Percentiles rank a stretch among this genome's conserved stretches.
Conservation (phyloP, 2,329 filamentous ascomycete genomes). For the Calonectria pseudoturangicola region DNA sequence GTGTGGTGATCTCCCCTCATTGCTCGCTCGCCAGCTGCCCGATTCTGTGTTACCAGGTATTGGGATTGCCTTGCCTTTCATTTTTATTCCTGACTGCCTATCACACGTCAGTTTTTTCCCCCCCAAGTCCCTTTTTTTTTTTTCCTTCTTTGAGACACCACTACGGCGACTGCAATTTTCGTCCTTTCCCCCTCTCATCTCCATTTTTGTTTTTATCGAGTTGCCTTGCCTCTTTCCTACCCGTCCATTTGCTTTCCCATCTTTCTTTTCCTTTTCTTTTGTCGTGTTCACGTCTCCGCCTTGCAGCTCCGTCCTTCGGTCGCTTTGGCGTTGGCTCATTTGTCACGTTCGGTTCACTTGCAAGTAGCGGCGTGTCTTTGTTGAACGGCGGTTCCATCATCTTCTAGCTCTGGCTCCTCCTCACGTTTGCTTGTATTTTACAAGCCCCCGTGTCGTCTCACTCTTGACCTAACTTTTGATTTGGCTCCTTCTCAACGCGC, state of each 20-base stretch:
- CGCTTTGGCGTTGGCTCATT: constrained; percentile 33
- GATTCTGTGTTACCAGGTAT: constrained; percentile 8
- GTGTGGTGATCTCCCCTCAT: constrained; percentile 23
- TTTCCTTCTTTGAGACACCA: constrained; percentile 36
- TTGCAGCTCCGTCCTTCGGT: constrained; percentile 24
- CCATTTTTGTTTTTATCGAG: constrained; percentile 51
- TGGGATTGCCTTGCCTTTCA: constrained; percentile 1
- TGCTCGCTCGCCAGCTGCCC: constrained; percentile 7
- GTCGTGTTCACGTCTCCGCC: constrained; percentile 33
- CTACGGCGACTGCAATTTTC: constrained; percentile 50
- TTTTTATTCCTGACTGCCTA: constrained; percentile 34
- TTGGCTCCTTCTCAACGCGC: neutral
- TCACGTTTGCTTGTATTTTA: constrained; percentile 29
- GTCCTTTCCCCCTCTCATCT: constrained; percentile 43
- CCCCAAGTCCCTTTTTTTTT: neutral
- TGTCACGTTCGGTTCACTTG: constrained; percentile 35
- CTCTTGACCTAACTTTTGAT: constrained; percentile 14
- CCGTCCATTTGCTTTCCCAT: constrained; percentile 35
- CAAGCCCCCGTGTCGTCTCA: constrained; percentile 12
- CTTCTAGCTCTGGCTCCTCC: constrained; percentile 26
- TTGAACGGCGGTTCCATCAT: constrained; percentile 36
- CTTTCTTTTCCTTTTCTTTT: constrained; percentile 35
- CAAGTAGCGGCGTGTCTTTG: constrained; percentile 37
- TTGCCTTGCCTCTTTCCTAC: constrained; percentile 45
- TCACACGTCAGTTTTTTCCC: constrained; percentile 36